Percentiles rank a stretch among this genome's conserved stretches.
phyloP scores from a whole-genome alignment of 208 protist species.

The Herpetomonas samuelpessoai region DNA sequence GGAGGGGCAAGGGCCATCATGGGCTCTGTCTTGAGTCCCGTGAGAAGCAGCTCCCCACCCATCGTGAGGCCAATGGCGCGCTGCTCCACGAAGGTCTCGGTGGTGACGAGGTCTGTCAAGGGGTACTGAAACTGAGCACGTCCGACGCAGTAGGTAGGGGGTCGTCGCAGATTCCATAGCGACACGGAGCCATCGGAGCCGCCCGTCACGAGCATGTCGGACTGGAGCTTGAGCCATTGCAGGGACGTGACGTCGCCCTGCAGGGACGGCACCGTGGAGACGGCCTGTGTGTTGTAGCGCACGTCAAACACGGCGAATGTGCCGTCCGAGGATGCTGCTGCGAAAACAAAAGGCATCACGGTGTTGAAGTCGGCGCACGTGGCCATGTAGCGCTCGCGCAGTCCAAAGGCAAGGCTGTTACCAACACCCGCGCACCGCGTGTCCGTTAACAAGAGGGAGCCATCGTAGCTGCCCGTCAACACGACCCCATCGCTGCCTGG shows the following conservation, averaged over 20 bases:
- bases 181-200: slow-evolving; percentile 77
- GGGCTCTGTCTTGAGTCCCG: slow-evolving; percentile 39
- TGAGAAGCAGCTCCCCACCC: slow-evolving; percentile 53
- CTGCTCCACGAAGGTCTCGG: slow-evolving; percentile 62
- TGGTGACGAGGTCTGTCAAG: slow-evolving; percentile 51
- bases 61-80: slow-evolving; percentile 63
- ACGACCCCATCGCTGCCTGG: slow-evolving; percentile 56
- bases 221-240: slow-evolving; percentile 62
- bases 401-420: slow-evolving; percentile 31
- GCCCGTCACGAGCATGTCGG: slow-evolving; percentile 69
- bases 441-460: slow-evolving; percentile 63
- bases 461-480: slow-evolving; percentile 68
- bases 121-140: slow-evolving; percentile 57
- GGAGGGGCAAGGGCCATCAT: slow-evolving; percentile 43
- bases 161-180: slow-evolving; percentile 74
- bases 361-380: slow-evolving; percentile 62
- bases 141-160: slow-evolving; percentile 78
- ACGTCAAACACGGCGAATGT: slow-evolving; percentile 75
- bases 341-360: slow-evolving; percentile 58
- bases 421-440: slow-evolving; percentile 18
- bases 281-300: slow-evolving; percentile 41
- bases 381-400: slow-evolving; percentile 26
- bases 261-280: slow-evolving; percentile 59
- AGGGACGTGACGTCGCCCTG: slow-evolving; percentile 70
- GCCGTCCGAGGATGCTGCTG: slow-evolving; percentile 62